Percentiles rank a stretch among this genome's conserved stretches.
Conservation (phyloP, 1,139 yeast genomes). For the Debaryomyces udenii region DNA sequence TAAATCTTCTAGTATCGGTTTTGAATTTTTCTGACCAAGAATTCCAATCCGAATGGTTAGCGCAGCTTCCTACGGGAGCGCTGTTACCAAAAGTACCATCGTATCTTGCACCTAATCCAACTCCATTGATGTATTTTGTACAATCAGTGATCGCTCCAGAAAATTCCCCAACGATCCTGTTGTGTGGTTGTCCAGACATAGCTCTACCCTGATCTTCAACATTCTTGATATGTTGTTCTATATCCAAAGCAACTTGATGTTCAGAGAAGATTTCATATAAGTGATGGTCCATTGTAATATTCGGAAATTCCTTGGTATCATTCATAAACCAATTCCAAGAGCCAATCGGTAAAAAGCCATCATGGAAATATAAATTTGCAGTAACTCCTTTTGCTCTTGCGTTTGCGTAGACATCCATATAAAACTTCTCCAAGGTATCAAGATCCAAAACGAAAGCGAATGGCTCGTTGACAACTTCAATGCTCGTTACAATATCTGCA, state of each 20-base stretch:
- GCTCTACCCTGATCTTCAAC: slow-evolving; percentile 19
- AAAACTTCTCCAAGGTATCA: slow-evolving; percentile 20
- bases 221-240: slow-evolving; percentile 20
- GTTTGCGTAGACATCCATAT: slow-evolving; percentile 16
- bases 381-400: slow-evolving; percentile 15
- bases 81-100: slow-evolving; percentile 21
- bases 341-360: slow-evolving; percentile 26
- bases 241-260: slow-evolving; percentile 19
- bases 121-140: slow-evolving; percentile 30
- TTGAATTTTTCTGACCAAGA: slow-evolving; percentile 20
- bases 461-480: slow-evolving; percentile 31
- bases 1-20: slow-evolving; percentile 21
- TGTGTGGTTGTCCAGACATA: slow-evolving; percentile 21
- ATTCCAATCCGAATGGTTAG: slow-evolving; percentile 19
- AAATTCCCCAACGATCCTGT: slow-evolving; percentile 29
- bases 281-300: slow-evolving; percentile 28
- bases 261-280: slow-evolving; percentile 27
- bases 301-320: slow-evolving; percentile 5
- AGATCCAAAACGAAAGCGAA: slow-evolving; percentile 21
- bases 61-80: slow-evolving; percentile 22
- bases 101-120: slow-evolving; percentile 27
- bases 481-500: slow-evolving; percentile 18
- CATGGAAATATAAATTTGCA: slow-evolving; percentile 23
- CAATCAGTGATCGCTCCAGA: slow-evolving; percentile 33
- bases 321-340: slow-evolving; percentile 25